A percentile compares a stretch with the other conserved stretches of the same genome.
Conservation (phyloP, 129 eudicot species). For the Flaveria brownii region DNA sequence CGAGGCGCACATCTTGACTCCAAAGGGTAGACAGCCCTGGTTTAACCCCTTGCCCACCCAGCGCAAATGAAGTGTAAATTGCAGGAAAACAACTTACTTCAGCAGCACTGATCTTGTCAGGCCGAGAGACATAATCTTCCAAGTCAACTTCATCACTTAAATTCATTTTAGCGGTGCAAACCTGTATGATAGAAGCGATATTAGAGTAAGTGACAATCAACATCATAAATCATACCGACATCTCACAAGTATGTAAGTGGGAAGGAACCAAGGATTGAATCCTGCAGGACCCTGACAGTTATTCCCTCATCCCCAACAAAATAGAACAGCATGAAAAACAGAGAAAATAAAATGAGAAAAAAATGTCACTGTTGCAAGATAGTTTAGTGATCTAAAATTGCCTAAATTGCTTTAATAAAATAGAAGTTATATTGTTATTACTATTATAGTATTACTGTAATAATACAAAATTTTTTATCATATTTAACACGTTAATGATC, state of each 20-base stretch:
- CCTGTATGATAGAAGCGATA: slow-evolving; percentile 42
- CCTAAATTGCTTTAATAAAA: too few species aligned
- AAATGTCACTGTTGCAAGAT: neutral
- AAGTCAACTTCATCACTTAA: slow-evolving; percentile 85
- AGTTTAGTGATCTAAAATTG: too few species aligned
- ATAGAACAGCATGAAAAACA: neutral
- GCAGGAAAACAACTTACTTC: slow-evolving; percentile 56
- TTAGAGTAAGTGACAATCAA: slow-evolving; percentile 5
- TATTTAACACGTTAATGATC: neutral
- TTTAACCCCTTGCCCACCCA: neutral
- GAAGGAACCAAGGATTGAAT: neutral
- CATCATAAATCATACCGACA: neutral
- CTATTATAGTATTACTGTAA: neutral
- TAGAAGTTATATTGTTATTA: too few species aligned
- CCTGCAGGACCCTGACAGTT: neutral
- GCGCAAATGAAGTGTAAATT: neutral
- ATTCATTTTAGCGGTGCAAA: slow-evolving; percentile 90
- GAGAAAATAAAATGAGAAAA: neutral
- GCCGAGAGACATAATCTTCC: slow-evolving; percentile 90
- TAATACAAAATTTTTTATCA: neutral
- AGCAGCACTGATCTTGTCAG: slow-evolving; percentile 95
- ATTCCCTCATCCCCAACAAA: neutral
- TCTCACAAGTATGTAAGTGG: neutral
- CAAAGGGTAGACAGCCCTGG: neutral
- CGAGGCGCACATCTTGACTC: neutral